A percentile compares a stretch with the other conserved stretches of the same genome.
Conservation (phyloP, 345 rosid genomes). For the Citrus cavaleriei region DNA sequence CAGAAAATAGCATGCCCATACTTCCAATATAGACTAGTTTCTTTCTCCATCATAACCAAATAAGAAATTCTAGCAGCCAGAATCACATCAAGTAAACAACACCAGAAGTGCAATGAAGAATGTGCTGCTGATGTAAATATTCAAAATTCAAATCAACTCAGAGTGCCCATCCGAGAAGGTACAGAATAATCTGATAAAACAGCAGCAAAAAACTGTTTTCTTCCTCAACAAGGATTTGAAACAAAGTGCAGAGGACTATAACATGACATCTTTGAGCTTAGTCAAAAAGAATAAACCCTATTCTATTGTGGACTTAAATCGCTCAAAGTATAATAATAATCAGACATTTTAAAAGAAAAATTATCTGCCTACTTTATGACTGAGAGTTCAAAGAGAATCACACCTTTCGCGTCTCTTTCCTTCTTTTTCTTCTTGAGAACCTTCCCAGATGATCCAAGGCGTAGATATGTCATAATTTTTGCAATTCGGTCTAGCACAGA, state of each 20-base stretch:
- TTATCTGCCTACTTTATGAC: neutral
- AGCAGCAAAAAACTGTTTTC: neutral
- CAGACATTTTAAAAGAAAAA: neutral
- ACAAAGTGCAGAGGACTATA: neutral
- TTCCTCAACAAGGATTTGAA: neutral
- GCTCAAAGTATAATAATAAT: neutral
- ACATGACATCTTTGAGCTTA: neutral
- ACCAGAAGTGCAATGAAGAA: neutral
- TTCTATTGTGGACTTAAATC: neutral
- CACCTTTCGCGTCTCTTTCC: constrained; percentile 82
- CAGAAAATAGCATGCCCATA: neutral
- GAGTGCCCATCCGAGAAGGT: neutral
- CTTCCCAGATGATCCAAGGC: constrained; percentile 98
- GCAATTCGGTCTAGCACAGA: constrained; percentile 96
- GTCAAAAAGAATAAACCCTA: neutral
- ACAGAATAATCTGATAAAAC: neutral
- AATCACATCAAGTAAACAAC: neutral
- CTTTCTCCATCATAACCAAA: neutral
- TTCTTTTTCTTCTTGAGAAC: constrained; percentile 99
- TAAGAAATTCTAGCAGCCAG: neutral
- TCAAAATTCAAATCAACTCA: neutral
- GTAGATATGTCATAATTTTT: constrained; percentile 93
- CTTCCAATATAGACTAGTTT: neutral
- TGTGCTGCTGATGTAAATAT: neutral
- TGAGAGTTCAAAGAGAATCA: neutral